Evolutionary conservation across 768 basidiomycete genomes (phyloP).

Genomic region (Lanmaoa pseudosensibilis): DNA sequence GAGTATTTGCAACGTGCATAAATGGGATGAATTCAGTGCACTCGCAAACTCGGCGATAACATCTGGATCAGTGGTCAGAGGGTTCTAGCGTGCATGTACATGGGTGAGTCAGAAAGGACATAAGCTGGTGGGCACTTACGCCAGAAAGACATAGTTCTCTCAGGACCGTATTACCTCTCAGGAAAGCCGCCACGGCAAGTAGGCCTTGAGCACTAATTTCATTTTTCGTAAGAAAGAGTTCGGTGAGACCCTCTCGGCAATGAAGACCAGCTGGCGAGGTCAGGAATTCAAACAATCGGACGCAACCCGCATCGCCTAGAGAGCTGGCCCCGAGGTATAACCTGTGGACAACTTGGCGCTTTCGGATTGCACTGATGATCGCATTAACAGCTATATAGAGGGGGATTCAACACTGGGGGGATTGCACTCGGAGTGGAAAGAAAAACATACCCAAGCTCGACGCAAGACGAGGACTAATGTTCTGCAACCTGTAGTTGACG

Average conservation of each 20-base stretch:
- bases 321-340: constrained; percentile 56
- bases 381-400: constrained; percentile 45
- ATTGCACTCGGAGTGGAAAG: neutral
- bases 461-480: constrained; percentile 30
- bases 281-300: constrained; percentile 54
- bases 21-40: constrained; percentile 54
- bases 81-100: constrained; percentile 35
- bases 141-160: constrained; percentile 56
- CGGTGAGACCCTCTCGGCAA: constrained; percentile 42
- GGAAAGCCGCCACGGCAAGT: constrained; percentile 50
- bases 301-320: constrained; percentile 58
- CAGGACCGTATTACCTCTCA: constrained; percentile 46
- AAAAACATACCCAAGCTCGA: constrained; percentile 26
- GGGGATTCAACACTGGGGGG: neutral
- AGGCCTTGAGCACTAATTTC: constrained; percentile 56
- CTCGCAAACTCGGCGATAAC: constrained; percentile 41
- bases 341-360: constrained; percentile 49
- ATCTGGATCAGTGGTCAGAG: constrained; percentile 38
- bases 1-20: constrained; percentile 52
- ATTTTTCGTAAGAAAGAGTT: constrained; percentile 60
- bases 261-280: constrained; percentile 45
- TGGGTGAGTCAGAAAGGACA: constrained; percentile 14
- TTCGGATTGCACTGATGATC: constrained; percentile 47
- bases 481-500: constrained; percentile 22
- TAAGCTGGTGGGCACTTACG: constrained; percentile 38